Conservation (phyloP, 2,329 filamentous ascomycete genomes). For the Huntiella decipiens region DNA sequence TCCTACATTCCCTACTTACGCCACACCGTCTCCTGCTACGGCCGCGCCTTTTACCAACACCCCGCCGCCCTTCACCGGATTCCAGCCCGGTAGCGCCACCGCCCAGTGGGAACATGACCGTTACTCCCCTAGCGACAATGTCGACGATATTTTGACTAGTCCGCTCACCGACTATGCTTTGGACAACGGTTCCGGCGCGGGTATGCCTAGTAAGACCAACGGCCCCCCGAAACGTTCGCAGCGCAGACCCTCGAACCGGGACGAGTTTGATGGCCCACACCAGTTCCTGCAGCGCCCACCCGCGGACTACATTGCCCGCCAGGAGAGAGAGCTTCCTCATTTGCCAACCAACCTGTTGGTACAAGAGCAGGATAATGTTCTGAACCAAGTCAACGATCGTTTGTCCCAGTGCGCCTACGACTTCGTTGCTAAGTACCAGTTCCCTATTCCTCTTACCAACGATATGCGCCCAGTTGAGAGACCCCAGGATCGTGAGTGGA, state of each 20-base stretch:
- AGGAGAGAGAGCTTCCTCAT: conserved; percentile 63
- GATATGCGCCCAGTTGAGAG: conserved; percentile 62
- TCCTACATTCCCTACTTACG: conserved; percentile 22
- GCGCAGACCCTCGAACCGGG: conserved; percentile 57
- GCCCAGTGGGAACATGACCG: conserved; percentile 28
- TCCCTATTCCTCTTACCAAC: conserved; percentile 66
- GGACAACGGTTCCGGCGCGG: conserved; percentile 28
- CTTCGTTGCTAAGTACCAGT: conserved; percentile 81
- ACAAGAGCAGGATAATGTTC: conserved; percentile 67
- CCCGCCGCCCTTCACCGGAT: conserved; percentile 8
- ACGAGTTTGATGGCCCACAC: conserved; percentile 78
- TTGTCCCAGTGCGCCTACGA: conserved; percentile 74
- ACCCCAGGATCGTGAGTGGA: conserved; percentile 69
- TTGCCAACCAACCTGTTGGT: conserved; percentile 67
- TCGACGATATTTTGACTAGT: conserved; percentile 39
- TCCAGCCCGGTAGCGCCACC: conserved; percentile 3
- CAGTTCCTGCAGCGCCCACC: conserved; percentile 60
- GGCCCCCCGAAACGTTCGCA: conserved; percentile 31
- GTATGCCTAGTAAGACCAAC: conserved; percentile 16
- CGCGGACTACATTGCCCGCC: conserved; percentile 50
- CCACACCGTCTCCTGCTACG: conserved; percentile 23
- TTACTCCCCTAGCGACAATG: conserved; percentile 38
- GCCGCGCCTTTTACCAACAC: conserved; percentile 10
- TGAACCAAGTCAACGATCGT: conserved; percentile 65
- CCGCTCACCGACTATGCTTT: conserved; percentile 41